Base-by-base conservation (phyloP, 192 early-diverging fungal genomes). In the Entophlyctis helioformis region DNA sequence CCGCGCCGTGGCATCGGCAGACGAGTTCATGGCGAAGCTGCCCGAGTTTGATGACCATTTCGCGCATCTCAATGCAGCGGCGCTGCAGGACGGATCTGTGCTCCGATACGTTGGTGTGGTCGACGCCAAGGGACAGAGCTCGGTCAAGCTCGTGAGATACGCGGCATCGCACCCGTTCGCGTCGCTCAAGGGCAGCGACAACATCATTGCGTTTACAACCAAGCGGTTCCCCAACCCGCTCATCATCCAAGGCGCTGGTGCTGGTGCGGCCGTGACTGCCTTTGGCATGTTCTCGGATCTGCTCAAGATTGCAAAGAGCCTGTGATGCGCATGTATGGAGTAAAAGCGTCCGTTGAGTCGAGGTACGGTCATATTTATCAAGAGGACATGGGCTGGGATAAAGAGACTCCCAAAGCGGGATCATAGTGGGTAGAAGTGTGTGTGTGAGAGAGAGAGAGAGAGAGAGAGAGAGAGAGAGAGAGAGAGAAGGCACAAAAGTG, bases 231-330 rank as follows among this genome's bases (percentile, higher is more conserved):
- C 95, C 18, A 94, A 78, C 60, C 85, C 86, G 24, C 64, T 98
- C 42, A 96, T 98, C 59, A 81, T 98, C 42, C 91, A 94, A 71
- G 89, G 91, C 2, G 78, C 87, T 44, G 95, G 96, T 15, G 96
- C 96, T 20, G 96, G 96, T 9, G 89, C 85, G 22, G 91, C 83
- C 18, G 96, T 98, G 43, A 98, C 96, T 29, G 90, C 96, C 3
- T 96, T 91, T 75, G 96, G 96, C 26, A 91, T 98, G 57, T 92
- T 89, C 59, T 79, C 83, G 15, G 94, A 98, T 62, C 50, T 95
- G 23, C 66, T 98, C 44, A 92, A 88, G 74, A 83, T 93, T n/a
- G n/a, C n/a, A n/a, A n/a, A n/a, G n/a, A n/a, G n/a, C n/a, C n/a
- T n/a, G n/a, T n/a, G n/a, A n/a, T n/a, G n/a, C n/a, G n/a, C n/a